Percentiles rank a stretch among this genome's conserved stretches.
Evolutionary conservation across 2,329 filamentous ascomycete genomes (phyloP).

Genomic region (Aspergillus pseudoglaucus): DNA sequence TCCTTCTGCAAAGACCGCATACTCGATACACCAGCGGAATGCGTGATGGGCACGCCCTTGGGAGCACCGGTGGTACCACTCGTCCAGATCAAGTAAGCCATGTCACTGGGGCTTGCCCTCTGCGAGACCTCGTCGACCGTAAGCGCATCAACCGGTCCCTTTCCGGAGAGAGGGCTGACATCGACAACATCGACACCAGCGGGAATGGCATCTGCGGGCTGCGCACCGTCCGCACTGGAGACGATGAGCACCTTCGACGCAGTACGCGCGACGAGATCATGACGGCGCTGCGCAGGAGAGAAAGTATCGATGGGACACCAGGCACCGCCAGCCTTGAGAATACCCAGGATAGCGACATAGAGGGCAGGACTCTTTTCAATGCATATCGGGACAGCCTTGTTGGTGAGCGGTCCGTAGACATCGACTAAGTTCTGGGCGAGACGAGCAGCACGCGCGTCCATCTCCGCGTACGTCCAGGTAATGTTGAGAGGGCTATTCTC

Average conservation of each 20-base stretch:
- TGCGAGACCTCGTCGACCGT: background rate
- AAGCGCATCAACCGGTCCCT: background rate
- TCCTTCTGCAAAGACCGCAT: slow-evolving; percentile 29
- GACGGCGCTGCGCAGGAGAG: slow-evolving; percentile 33
- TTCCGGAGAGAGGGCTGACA: slow-evolving; percentile 15
- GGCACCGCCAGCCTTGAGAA: slow-evolving; percentile 38
- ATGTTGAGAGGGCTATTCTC: slow-evolving; percentile 12
- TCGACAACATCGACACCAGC: slow-evolving; percentile 22
- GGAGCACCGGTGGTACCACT: slow-evolving; percentile 32
- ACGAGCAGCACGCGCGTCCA: slow-evolving; percentile 27
- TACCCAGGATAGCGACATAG: slow-evolving; percentile 37
- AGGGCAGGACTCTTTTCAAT: slow-evolving; percentile 33
- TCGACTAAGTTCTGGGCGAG: slow-evolving; percentile 25
- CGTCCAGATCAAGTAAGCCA: slow-evolving; percentile 37
- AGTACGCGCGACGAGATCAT: slow-evolving; percentile 33
- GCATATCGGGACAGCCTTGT: slow-evolving; percentile 30
- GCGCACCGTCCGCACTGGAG: slow-evolving; percentile 15
- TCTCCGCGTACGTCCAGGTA: slow-evolving; percentile 29
- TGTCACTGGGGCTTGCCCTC: slow-evolving; percentile 10
- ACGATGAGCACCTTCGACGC: slow-evolving; percentile 24
- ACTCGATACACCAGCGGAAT: slow-evolving; percentile 29
- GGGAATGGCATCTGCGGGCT: slow-evolving; percentile 21
- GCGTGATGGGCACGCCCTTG: slow-evolving; percentile 34
- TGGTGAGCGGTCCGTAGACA: slow-evolving; percentile 17
- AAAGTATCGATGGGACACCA: slow-evolving; percentile 38